Base-by-base conservation (phyloP, 2,329 filamentous ascomycete species). In the Phaeosphaeriaceae sp. region DNA sequence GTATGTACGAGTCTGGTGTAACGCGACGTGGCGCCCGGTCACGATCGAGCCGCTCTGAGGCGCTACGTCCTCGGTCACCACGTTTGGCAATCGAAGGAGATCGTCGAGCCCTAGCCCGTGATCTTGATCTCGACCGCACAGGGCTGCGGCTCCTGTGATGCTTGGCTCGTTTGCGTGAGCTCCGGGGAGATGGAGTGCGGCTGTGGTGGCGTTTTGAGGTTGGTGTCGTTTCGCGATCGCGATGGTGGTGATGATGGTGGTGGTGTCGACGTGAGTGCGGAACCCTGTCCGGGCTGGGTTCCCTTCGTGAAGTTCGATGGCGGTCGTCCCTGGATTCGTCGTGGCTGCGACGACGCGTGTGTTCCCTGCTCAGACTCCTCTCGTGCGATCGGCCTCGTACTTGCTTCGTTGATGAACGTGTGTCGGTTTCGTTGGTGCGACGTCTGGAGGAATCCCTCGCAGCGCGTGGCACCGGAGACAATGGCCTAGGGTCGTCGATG, bases 121-220 rank as follows among this genome's bases (percentile, higher is more conserved):
- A 77, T 55, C 73, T 66, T 21, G 76, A 78, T 43, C 64, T 66
- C 23, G 78, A 77, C 51, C 75, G 75, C 54, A 72, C 71, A 9
- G 59, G 53, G 59, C 77, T 79, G 54, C 69, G 75, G 58, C 76
- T 79, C 55, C 71, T 64, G 48, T 69, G 66, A 21, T 76, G 75
- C 62, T 71, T 78, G 19, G 66, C 66, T 21, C 73, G 70, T 53
- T 74, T 78, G 59, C 68, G 61, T 4, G 69, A 72, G 56, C 73
- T 70, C 47, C 67, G 68, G 22, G 73, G 65, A 54, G 76, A 78
- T 69, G 76, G 67, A 28, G 75, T 78, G 55, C 69, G 71, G 59
- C 70, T 79, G 63, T 74, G 75, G 51, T 73, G 74, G 55, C 75
- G 79, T 65, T 78, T 79, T 17, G 74, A 65, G 28, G 76, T 74